Evolutionary conservation across 2,329 filamentous ascomycete species (phyloP).

Genomic region (Diplodia intermedia): DNA sequence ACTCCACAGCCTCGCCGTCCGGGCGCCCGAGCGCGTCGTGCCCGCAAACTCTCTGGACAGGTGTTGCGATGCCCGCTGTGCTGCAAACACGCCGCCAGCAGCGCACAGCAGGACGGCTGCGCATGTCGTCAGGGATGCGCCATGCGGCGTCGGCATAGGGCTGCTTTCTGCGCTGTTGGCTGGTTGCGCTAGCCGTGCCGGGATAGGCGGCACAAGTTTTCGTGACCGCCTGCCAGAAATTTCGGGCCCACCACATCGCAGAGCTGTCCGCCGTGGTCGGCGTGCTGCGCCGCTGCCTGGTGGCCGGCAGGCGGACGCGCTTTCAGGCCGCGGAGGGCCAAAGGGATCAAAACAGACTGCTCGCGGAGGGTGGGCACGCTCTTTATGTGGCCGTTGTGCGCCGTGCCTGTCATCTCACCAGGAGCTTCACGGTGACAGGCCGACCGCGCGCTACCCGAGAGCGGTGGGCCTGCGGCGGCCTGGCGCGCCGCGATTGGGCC

Average conservation of each 20-base stretch:
- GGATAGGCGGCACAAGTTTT: conserved; percentile 27
- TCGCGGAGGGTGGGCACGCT: conserved; percentile 12
- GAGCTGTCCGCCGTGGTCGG: conserved; percentile 12
- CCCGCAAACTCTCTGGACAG: neutral
- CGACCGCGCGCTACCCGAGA: conserved; percentile 25
- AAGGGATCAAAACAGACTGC: conserved; percentile 8
- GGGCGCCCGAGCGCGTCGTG: neutral
- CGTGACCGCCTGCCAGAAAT: conserved; percentile 29
- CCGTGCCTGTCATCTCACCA: conserved; percentile 20
- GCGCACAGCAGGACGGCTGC: neutral
- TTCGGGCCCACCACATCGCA: conserved; percentile 25
- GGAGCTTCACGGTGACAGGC: conserved; percentile 13
- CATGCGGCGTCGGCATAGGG: conserved; percentile 26
- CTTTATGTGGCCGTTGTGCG: conserved; percentile 29
- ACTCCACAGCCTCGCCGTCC: conserved; percentile 14
- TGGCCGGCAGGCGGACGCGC: neutral
- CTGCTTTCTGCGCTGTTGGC: conserved; percentile 26
- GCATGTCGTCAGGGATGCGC: conserved; percentile 23
- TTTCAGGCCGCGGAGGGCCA: neutral
- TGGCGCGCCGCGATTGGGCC: conserved; percentile 28
- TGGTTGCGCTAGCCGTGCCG: conserved; percentile 25
- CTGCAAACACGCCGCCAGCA: neutral
- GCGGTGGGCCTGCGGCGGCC: conserved; percentile 25
- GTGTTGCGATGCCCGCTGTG: neutral
- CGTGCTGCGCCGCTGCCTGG: neutral